These are phyloP conservation scores for Fusarium continuum DNA, from an alignment of 2,329 filamentous ascomycete species.

Conservation along the genomic window DNA sequence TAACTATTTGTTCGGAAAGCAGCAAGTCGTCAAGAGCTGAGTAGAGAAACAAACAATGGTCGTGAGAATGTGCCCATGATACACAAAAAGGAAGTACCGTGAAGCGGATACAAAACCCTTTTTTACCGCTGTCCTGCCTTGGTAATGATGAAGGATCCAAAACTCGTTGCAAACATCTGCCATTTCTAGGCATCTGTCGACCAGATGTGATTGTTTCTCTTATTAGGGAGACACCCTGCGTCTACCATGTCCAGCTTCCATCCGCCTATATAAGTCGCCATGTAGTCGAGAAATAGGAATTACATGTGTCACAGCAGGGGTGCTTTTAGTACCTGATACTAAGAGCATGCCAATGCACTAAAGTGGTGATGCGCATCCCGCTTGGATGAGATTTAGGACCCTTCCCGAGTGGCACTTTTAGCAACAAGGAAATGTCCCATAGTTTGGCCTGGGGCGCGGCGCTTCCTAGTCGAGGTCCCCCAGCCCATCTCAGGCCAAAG, in stretches of 20 bases:
- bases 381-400: conserved; percentile 42
- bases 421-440: conserved; percentile 42
- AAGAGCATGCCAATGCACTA: conserved; percentile 40
- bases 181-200: conserved; percentile 30
- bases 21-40: not conserved
- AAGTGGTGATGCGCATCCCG: conserved; percentile 43
- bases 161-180: conserved; percentile 38
- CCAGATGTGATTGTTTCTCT: conserved; percentile 40
- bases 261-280: not conserved
- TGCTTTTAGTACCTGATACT: conserved; percentile 13
- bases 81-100: conserved; percentile 20
- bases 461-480: conserved; percentile 28
- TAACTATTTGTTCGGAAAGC: conserved; percentile 4
- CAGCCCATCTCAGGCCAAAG: conserved; percentile 21
- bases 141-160: conserved; percentile 13
- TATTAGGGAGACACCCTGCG: conserved; percentile 31
- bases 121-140: conserved; percentile 14
- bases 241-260: not conserved
- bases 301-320: conserved; percentile 24
- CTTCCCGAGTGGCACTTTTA: conserved; percentile 42
- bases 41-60: conserved; percentile 5
- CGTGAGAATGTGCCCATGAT: not conserved
- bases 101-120: conserved; percentile 14
- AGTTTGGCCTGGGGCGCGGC: conserved; percentile 17
- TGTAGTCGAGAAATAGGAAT: conserved; percentile 27